These are phyloP conservation scores for Aureobasidium pullulans DNA, from an alignment of 2,329 filamentous ascomycete genomes.

Conservation along the genomic window DNA sequence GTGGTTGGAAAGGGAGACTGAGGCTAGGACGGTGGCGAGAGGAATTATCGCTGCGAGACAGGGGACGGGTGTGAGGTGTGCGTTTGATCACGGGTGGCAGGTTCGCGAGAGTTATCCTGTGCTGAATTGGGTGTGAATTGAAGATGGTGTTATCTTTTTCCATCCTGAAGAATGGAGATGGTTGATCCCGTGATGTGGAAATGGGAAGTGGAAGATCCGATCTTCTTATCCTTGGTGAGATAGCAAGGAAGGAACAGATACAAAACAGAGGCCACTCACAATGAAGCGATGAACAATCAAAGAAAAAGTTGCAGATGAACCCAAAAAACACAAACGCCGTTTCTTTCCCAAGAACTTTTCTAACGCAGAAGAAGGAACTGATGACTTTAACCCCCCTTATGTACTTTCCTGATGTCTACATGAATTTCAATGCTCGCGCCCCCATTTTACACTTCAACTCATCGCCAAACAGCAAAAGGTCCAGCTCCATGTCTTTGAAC, in stretches of 20 bases:
- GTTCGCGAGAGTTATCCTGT: slow-evolving; percentile 5
- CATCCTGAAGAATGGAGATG: too few relatives aligned
- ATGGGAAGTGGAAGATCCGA: too few relatives aligned
- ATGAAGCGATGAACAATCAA: too few relatives aligned
- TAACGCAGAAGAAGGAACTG: not conserved
- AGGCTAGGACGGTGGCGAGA: not conserved
- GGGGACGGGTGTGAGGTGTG: not conserved
- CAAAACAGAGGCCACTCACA: too few relatives aligned
- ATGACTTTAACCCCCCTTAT: not conserved
- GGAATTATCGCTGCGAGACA: not conserved
- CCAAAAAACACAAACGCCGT: too few relatives aligned
- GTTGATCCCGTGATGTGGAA: too few relatives aligned
- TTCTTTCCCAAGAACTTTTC: not conserved
- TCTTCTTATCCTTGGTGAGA: too few relatives aligned
- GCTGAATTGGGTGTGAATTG: not conserved
- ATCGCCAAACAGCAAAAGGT: slow-evolving; percentile 1
- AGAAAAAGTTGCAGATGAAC: too few relatives aligned
- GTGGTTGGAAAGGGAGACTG: slow-evolving; percentile 12
- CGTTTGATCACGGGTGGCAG: slow-evolving; percentile 14
- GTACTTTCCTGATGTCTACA: not conserved
- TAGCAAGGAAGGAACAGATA: too few relatives aligned
- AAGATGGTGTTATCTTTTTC: not conserved
- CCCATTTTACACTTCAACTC: not conserved
- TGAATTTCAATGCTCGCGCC: not conserved
- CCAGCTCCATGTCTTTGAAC: slow-evolving; percentile 18